phyloP scores from a whole-genome alignment of 2,329 filamentous ascomycete genomes.

The Cordyceps pruinosa region DNA sequence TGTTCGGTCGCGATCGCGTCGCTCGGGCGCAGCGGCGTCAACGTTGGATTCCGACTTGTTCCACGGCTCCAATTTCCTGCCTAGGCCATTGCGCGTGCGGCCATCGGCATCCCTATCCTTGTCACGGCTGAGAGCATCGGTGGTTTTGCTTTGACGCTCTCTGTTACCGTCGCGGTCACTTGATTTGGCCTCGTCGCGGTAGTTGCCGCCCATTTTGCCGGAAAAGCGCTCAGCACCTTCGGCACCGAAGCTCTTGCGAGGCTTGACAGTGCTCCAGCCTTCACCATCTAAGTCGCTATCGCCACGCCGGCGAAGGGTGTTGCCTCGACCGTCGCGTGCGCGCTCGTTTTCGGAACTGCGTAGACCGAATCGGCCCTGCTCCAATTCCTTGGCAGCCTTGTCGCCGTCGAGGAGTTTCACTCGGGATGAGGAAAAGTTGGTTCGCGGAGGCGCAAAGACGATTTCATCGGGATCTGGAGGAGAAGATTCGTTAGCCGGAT shows the following conservation, averaged over 20 bases:
- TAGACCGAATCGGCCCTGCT: conserved; percentile 55
- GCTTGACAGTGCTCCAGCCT: conserved; percentile 68
- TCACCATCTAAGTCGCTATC: conserved; percentile 56
- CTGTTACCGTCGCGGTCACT: conserved; percentile 49
- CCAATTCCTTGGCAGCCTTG: conserved; percentile 44
- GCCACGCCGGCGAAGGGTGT: conserved; percentile 46
- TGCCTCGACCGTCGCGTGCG: conserved; percentile 40
- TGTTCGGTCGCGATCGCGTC: conserved; percentile 49
- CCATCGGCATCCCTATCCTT: conserved; percentile 47
- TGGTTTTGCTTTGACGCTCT: conserved; percentile 39
- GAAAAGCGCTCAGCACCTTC: conserved; percentile 67
- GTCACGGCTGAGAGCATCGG: conserved; percentile 45
- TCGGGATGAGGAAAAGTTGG: conserved; percentile 72
- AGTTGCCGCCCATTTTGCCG: conserved; percentile 53
- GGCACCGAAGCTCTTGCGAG: conserved; percentile 65
- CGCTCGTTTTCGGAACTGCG: conserved; percentile 46
- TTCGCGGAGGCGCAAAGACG: conserved; percentile 77
- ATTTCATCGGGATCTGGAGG: conserved; percentile 66
- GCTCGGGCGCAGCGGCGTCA: conserved; percentile 29
- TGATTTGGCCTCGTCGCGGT: conserved; percentile 36
- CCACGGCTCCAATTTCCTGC: conserved; percentile 69
- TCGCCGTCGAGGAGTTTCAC: conserved; percentile 48
- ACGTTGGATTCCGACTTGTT: conserved; percentile 49
- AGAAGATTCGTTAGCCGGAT: conserved; percentile 8
- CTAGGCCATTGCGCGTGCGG: conserved; percentile 56